Evolutionary conservation across 495 filamentous ascomycete species (phyloP), one percentile per base, ranked within the genome.

Genomic region (Aeminium ludgeri): DNA sequence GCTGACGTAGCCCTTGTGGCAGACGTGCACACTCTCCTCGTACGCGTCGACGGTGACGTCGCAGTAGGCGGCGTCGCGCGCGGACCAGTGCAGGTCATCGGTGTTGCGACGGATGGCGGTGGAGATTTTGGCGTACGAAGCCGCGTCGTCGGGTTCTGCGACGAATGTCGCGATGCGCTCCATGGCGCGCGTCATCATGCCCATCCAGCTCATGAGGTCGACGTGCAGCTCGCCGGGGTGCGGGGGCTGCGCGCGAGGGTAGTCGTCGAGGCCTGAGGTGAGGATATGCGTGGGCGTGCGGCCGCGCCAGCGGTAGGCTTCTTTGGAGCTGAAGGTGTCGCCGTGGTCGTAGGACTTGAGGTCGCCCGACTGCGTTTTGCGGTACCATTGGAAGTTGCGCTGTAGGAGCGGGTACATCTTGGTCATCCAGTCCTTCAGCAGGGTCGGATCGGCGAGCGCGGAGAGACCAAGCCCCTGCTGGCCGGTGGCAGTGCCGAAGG

Each of bases 201-300:
- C 91, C 68, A 97, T 79, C 89, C 89, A 97, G 34, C 80, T 86
- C 49, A 96, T 79, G 20, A 95, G 67, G 63, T 97, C 89, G 30
- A 87, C 78, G 57, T 97, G 87, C 45, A 97, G 70, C 70, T 97
- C 89, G 54, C 86, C 91, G 1, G 89, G 89, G 59, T 97, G 89
- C n/a, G 89, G 89, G 6, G 89, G 89, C 53, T 92, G 86, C 17
- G 91, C 68, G 30, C 89, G 76, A 34, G 89, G 89, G 57, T 96
- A 96, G 59, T 97, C 89, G 54, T 97, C 89, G 8, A 96, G 68
- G 10, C 89, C 89, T 28, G 85, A 93, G 13, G 89, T 89, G 42
- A 97, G 66, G 45, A 89, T 79, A 56, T 96, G 89, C 41, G 75
- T 70, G 7, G 75, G 65, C 28, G 82, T 86, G 30, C 91, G 83